Conservation (phyloP, 345 rosid genomes). For the Eucalyptus cloeziana region DNA sequence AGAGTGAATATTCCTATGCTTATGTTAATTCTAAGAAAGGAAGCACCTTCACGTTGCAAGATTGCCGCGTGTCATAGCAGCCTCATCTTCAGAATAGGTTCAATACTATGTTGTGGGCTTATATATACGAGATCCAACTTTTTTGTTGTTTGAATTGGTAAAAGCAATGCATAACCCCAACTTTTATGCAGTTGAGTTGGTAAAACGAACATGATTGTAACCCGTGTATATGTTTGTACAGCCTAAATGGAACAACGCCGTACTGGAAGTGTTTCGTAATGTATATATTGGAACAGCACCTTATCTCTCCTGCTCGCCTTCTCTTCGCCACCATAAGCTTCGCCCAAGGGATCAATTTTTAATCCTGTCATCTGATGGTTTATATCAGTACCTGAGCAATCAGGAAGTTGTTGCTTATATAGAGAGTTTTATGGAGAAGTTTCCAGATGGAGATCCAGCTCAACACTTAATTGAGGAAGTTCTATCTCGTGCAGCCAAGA, state of each 20-base stretch:
- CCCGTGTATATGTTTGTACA: conserved; percentile 11
- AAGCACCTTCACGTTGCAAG: neutral
- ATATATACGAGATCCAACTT: neutral
- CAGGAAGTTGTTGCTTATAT: conserved; percentile 82
- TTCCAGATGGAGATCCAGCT: conserved; percentile 97
- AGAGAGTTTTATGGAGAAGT: conserved; percentile 79
- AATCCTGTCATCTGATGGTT: conserved; percentile 89
- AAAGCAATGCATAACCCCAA: neutral
- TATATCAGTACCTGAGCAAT: conserved; percentile 89
- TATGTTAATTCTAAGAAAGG: neutral
- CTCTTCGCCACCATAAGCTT: conserved; percentile 77
- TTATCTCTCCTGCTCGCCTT: conserved; percentile 73
- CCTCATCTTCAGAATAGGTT: neutral
- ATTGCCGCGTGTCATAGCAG: neutral
- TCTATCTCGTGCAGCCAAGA: conserved; percentile 88
- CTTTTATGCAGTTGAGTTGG: neutral
- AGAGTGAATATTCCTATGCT: neutral
- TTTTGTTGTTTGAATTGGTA: neutral
- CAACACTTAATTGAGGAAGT: conserved; percentile 91
- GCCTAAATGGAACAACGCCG: conserved; percentile 75
- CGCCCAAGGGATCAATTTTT: conserved; percentile 80
- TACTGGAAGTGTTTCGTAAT: conserved; percentile 84
- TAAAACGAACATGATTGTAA: neutral
- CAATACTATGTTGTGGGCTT: neutral
- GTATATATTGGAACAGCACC: conserved; percentile 85